phyloP scores from a whole-genome alignment of 306 rosid species.

The Abrus precatorius region DNA sequence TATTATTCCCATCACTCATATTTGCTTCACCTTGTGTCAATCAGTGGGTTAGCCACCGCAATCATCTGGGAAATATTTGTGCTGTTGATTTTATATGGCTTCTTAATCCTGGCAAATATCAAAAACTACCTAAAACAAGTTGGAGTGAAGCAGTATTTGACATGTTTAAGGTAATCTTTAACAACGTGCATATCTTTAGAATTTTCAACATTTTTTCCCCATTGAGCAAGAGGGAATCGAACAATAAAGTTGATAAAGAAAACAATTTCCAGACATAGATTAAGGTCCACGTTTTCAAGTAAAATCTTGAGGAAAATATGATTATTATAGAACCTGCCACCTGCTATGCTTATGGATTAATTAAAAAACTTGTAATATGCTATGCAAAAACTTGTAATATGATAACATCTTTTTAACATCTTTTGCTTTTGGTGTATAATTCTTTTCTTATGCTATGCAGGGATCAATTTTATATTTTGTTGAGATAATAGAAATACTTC shows the following conservation, averaged over 20 bases:
- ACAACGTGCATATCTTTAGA: not conserved
- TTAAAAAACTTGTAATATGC: too few relatives aligned
- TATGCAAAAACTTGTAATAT: too few relatives aligned
- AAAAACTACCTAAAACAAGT: conserved; percentile 64
- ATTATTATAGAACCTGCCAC: not conserved
- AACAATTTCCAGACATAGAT: not conserved
- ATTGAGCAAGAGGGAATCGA: conserved; percentile 4
- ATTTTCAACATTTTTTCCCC: not conserved
- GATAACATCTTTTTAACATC: too few relatives aligned
- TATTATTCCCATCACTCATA: conserved; percentile 15
- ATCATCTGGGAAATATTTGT: conserved; percentile 87
- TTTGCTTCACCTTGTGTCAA: conserved; percentile 30
- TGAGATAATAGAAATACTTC: not conserved
- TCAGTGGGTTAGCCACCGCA: conserved; percentile 95
- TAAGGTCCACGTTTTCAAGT: not conserved
- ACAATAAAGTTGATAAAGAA: not conserved
- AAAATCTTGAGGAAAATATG: not conserved
- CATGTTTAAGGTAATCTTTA: conserved; percentile 76
- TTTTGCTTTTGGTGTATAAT: too few relatives aligned
- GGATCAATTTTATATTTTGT: not conserved
- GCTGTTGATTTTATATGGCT: conserved; percentile 96
- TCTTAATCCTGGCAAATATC: conserved; percentile 74
- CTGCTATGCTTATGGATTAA: too few relatives aligned
- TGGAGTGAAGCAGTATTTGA: conserved; percentile 76
- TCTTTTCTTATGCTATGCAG: not conserved